phyloP scores from a whole-genome alignment of 139 green algal genomes.

The Tetradesmus lagerheimii region DNA sequence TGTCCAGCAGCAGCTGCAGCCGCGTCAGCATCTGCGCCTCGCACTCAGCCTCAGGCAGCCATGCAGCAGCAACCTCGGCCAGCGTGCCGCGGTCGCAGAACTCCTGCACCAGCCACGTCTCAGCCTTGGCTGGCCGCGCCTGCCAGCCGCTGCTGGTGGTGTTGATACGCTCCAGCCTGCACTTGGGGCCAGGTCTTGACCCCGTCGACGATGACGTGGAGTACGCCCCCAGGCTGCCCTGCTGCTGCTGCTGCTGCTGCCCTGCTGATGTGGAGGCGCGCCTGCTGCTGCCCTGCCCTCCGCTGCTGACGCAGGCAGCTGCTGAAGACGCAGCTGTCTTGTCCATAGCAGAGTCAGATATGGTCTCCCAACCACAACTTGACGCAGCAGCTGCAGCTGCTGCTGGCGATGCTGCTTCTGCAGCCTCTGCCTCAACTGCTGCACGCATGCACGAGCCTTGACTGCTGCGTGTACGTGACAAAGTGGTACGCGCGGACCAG shows the following conservation, averaged over 20 bases:
- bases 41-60: not conserved
- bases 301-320: not conserved
- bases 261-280: not conserved
- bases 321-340: not conserved
- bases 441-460: not conserved
- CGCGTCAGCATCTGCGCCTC: not conserved
- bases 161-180: not conserved
- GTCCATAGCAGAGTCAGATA: not conserved
- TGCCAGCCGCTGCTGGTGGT: not conserved
- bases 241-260: not conserved
- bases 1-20: not conserved
- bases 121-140: not conserved
- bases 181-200: too few species aligned
- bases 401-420: not conserved
- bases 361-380: not conserved
- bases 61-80: not conserved
- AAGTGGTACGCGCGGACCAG: conserved; percentile 5
- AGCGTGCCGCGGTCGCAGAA: not conserved
- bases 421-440: not conserved
- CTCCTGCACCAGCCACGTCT: not conserved
- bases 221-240: not conserved
- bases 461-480: conserved; percentile 5
- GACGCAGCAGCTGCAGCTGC: too few species aligned
- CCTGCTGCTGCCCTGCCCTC: not conserved
- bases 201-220: too few species aligned